A percentile compares a stretch with the other conserved stretches of the same genome.
Evolutionary conservation across 139 green algal genomes (phyloP).

Genomic region (Coelastrella sp.): DNA sequence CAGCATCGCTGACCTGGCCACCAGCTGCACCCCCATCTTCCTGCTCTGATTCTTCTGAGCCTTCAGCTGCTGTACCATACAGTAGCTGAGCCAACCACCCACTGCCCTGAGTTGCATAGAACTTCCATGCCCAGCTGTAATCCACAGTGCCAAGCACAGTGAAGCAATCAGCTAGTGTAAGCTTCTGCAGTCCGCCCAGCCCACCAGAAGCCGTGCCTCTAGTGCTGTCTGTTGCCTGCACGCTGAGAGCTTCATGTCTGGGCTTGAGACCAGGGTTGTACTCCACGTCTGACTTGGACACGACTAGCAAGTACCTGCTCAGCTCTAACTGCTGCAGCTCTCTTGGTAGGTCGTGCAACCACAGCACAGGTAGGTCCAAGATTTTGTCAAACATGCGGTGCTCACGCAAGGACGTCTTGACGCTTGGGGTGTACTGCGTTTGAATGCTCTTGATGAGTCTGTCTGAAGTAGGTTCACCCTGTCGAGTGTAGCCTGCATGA

Average conservation of each 20-base stretch:
- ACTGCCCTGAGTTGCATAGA: not conserved
- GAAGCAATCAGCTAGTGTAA: not conserved
- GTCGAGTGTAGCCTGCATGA: not conserved
- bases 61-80: too few species aligned
- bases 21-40: too few species aligned
- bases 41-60: too few species aligned
- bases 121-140: too few species aligned
- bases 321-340: conserved; percentile 29
- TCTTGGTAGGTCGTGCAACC: not conserved
- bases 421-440: not conserved
- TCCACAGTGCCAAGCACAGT: not conserved
- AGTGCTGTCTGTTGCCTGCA: not conserved
- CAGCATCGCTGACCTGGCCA: too few species aligned
- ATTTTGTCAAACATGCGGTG: not conserved
- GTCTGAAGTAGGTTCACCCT: not conserved
- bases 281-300: not conserved
- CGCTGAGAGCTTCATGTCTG: not conserved
- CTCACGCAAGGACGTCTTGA: not conserved
- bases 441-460: not conserved
- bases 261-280: not conserved
- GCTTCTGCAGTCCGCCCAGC: not conserved
- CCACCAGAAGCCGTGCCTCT: not conserved
- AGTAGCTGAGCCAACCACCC: not conserved
- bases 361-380: not conserved
- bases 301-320: conserved; percentile 6